Base-by-base conservation (phyloP, 1,284 basidiomycete genomes). In the Fomes fomentarius region DNA sequence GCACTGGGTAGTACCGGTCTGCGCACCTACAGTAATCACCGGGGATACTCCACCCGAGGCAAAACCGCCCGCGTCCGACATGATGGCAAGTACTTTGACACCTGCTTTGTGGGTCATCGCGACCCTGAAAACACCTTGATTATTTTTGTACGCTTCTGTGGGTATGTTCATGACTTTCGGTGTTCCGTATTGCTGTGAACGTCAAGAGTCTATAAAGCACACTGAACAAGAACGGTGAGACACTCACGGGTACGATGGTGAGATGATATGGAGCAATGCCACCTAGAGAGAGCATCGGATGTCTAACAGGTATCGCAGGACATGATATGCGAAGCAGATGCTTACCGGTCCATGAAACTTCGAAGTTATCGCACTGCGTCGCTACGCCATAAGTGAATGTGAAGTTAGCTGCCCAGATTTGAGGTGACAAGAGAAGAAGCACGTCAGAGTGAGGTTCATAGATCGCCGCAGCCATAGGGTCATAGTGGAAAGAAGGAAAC, bases 11-110 rank as follows among this genome's bases (percentile, higher is more conserved):
- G 76, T 75, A 39, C 76, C 76, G n/a, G 63, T 49, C 4, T 83
- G 76, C 10, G 69, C 56, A 35, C 77, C 83, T 4, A 84, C 81
- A 0, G 74, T 78, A 35, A 87, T 64, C 1, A 87, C 41, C 30
- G 70, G 56, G 1, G 84, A 81, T 5, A 76, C 76, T 17, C 87
- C 89, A 6, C 89, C 88, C 9, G 82, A 74, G 39, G 73, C 86
- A 65, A 85, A 88, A 0, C 87, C 87, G 41, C 79, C 80, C 17
- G 81, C 74, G 66, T 92, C 90, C 21, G 85, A 89, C 86, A 92
- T 87, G 34, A 81, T 78, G 19, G 86, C 60, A 11, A 91, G 52
- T 50, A 90, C 75, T 49, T 72, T 65, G 11, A 75, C 62, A 24
- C 64, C 68, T 19, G 74, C 62, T 3, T 67, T 19, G 41, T 84